Percentiles rank a stretch among this genome's conserved stretches.
phyloP scores from a whole-genome alignment of 495 filamentous ascomycete species.

The Neurospora sp. region DNA sequence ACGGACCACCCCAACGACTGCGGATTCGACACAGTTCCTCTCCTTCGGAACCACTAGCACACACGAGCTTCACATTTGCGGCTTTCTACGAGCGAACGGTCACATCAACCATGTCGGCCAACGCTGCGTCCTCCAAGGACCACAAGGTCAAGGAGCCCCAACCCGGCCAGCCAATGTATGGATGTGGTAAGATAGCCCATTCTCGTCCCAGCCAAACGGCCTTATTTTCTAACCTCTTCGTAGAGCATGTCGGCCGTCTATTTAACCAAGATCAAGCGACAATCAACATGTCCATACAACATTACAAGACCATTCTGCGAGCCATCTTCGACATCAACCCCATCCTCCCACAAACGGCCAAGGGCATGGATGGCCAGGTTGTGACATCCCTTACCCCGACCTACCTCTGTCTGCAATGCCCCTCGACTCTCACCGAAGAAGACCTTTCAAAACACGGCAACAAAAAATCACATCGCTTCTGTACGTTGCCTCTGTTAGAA shows the following conservation, averaged over 20 bases:
- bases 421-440: slow-evolving; percentile 44
- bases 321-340: slow-evolving; percentile 40
- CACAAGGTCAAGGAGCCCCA: slow-evolving; percentile 40
- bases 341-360: slow-evolving; percentile 41
- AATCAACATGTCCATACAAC: slow-evolving; percentile 39
- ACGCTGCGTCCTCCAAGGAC: slow-evolving; percentile 39
- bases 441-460: slow-evolving; percentile 47
- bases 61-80: background rate
- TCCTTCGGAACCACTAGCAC: background rate
- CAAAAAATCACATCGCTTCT: slow-evolving; percentile 52
- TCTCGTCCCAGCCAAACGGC: background rate
- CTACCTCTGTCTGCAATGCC: slow-evolving; percentile 64
- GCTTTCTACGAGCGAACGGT: slow-evolving; percentile 34
- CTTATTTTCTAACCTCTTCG: slow-evolving; percentile 10
- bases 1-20: background rate
- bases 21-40: background rate
- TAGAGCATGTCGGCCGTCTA: slow-evolving; percentile 45
- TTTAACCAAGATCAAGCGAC: slow-evolving; percentile 39
- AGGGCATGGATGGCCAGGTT: slow-evolving; percentile 30
- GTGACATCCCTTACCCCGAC: slow-evolving; percentile 46
- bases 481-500: slow-evolving; percentile 32
- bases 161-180: slow-evolving; percentile 42
- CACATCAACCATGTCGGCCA: slow-evolving; percentile 22
- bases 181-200: slow-evolving; percentile 36
- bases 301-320: slow-evolving; percentile 43